phyloP scores from a whole-genome alignment of 2,329 filamentous ascomycete genomes.

The Nectriaceae sp. region DNA sequence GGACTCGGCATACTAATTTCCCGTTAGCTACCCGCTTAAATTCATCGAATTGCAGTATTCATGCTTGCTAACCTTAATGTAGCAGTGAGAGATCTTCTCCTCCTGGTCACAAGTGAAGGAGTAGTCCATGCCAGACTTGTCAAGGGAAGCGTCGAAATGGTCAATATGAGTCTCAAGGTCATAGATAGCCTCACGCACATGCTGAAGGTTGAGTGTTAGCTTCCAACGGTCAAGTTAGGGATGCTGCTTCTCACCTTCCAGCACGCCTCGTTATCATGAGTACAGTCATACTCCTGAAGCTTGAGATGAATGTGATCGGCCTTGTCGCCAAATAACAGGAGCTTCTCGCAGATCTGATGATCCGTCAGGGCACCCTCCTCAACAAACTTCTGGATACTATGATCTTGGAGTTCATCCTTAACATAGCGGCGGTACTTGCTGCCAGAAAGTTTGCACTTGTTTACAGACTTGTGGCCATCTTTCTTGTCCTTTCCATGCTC shows the following conservation, averaged over 20 bases:
- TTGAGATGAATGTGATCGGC: constrained; percentile 23
- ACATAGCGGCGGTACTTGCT: no score
- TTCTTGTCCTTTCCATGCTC: no score
- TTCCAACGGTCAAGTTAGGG: not conserved
- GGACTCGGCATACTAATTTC: constrained; percentile 29
- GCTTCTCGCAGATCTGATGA: constrained; percentile 22
- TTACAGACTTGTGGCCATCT: no score
- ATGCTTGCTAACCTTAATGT: constrained; percentile 20
- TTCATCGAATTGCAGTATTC: not conserved
- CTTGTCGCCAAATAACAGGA: constrained; percentile 24
- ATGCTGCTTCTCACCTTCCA: constrained; percentile 21
- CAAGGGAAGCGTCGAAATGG: constrained; percentile 27
- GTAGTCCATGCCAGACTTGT: constrained; percentile 26
- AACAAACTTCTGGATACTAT: constrained; percentile 15
- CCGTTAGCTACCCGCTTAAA: not conserved
- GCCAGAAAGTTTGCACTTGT: no score
- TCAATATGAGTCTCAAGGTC: constrained; percentile 30
- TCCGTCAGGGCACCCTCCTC: constrained; percentile 20
- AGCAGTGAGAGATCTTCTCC: constrained; percentile 27
- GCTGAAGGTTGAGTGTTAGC: constrained; percentile 18
- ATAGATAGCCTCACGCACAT: constrained; percentile 24
- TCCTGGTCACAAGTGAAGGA: constrained; percentile 27
- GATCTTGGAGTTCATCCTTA: no score
- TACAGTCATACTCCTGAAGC: constrained; percentile 18
- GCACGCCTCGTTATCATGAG: constrained; percentile 10